A percentile compares a stretch with the other conserved stretches of the same genome.
Evolutionary conservation across 495 filamentous ascomycete genomes (phyloP).

Genomic region (Aspergillus diversus): DNA sequence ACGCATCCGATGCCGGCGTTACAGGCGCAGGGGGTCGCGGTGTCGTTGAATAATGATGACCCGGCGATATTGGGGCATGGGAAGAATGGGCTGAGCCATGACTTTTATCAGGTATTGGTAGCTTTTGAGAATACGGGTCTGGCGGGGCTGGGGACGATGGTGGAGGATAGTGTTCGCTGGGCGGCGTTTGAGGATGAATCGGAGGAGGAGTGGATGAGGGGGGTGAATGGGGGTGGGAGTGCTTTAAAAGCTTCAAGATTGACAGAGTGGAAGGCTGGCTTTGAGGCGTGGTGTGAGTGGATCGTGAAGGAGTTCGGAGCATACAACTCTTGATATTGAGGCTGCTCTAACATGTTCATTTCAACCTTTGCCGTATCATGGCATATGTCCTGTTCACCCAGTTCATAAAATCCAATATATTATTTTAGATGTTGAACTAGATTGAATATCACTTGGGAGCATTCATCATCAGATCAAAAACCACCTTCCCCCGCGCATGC

Average conservation of each 20-base stretch:
- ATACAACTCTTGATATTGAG: too few species aligned
- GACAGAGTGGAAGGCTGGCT: slow-evolving; percentile 15
- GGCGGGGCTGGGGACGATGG: slow-evolving; percentile 26
- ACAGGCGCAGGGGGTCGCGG: slow-evolving; percentile 29
- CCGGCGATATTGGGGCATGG: slow-evolving; percentile 83
- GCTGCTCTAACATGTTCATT: too few species aligned
- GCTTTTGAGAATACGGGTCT: slow-evolving; percentile 85
- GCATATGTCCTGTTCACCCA: background rate
- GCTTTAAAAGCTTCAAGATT: slow-evolving; percentile 3
- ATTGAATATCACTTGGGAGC: background rate
- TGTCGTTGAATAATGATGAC: slow-evolving; percentile 82
- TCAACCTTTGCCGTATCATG: too few species aligned
- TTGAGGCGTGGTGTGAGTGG: slow-evolving; percentile 23
- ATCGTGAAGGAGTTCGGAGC: slow-evolving; percentile 17
- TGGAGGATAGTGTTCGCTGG: slow-evolving; percentile 22
- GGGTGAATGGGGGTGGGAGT: slow-evolving; percentile 1
- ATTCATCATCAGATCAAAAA: slow-evolving; percentile 34
- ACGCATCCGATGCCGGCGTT: slow-evolving; percentile 23
- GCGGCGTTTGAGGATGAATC: slow-evolving; percentile 22
- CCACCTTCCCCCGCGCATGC: slow-evolving; percentile 43
- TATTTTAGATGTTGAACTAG: background rate
- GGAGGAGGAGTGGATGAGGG: slow-evolving; percentile 12
- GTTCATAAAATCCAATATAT: background rate
- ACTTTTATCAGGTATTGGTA: slow-evolving; percentile 91
- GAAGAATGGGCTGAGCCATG: slow-evolving; percentile 76